Evolutionary conservation across 1,284 basidiomycete species (phyloP).

Genomic region (Volvariella volvacea): DNA sequence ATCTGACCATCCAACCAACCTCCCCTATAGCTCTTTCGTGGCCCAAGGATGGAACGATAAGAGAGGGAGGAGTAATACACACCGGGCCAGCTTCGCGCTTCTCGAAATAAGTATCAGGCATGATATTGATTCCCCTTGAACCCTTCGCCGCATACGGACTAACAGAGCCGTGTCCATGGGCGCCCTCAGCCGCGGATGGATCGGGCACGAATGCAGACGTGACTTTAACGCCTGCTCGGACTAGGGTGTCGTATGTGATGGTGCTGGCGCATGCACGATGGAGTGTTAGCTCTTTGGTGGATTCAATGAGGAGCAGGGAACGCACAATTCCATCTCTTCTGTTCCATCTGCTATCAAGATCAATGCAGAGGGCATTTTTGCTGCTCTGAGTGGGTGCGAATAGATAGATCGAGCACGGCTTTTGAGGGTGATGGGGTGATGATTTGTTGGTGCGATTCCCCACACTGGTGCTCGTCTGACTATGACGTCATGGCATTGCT

Average conservation of each 20-base stretch:
- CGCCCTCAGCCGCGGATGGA: conserved; percentile 14
- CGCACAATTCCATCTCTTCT: conserved; percentile 86
- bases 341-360: conserved; percentile 85
- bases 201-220: conserved; percentile 62
- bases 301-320: not conserved
- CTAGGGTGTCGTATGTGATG: conserved; percentile 74
- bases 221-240: conserved; percentile 61
- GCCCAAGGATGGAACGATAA: too few relatives aligned
- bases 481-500: too few relatives aligned
- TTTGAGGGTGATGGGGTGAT: too few relatives aligned
- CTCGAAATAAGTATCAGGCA: conserved; percentile 59
- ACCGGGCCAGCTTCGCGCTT: conserved; percentile 38
- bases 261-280: conserved; percentile 37
- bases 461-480: too few relatives aligned
- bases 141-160: conserved; percentile 48
- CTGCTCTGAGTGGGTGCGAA: too few relatives aligned
- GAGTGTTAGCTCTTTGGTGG: not conserved
- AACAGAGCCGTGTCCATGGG: conserved; percentile 7
- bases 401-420: too few relatives aligned
- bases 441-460: too few relatives aligned
- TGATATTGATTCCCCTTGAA: conserved; percentile 69
- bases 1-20: too few relatives aligned
- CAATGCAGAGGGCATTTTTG: conserved; percentile 59
- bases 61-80: too few relatives aligned
- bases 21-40: too few relatives aligned